phyloP scores from a whole-genome alignment of 2,329 filamentous ascomycete species.

The Clathrospora elynae region DNA sequence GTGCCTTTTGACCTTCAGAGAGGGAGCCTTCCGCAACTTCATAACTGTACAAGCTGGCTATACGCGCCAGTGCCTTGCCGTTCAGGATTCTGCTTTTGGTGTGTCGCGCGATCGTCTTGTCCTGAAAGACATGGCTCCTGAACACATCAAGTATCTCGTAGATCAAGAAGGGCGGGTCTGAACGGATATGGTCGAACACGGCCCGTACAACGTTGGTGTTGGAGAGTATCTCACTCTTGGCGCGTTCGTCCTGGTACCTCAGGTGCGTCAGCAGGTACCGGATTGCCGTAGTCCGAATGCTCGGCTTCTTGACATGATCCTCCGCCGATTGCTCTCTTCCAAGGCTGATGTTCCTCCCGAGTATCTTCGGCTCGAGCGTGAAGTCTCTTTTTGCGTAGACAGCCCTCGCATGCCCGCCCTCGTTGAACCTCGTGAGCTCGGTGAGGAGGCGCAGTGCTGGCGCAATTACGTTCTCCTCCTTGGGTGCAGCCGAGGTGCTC shows the following conservation, averaged over 20 bases:
- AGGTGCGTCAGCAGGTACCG: constrained; percentile 80
- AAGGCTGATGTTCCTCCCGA: constrained; percentile 82
- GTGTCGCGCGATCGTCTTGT: constrained; percentile 72
- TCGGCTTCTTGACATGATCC: constrained; percentile 69
- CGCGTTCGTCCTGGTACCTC: constrained; percentile 74
- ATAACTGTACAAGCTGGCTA: constrained; percentile 54
- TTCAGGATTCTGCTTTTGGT: constrained; percentile 78
- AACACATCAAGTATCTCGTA: constrained; percentile 74
- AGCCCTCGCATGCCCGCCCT: constrained; percentile 75
- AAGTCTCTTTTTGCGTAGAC: constrained; percentile 78
- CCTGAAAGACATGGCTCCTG: constrained; percentile 72
- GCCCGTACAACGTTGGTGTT: constrained; percentile 71
- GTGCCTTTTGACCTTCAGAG: constrained; percentile 54
- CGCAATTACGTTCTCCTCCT: constrained; percentile 86
- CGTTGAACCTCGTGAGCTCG: constrained; percentile 85
- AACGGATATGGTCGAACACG: constrained; percentile 76
- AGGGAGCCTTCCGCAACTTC: constrained; percentile 55
- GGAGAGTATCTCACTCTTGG: constrained; percentile 80
- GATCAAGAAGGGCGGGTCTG: constrained; percentile 77
- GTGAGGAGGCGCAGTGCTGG: constrained; percentile 84
- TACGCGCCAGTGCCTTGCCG: constrained; percentile 71
- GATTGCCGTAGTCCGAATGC: constrained; percentile 80
- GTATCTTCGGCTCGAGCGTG: constrained; percentile 71
- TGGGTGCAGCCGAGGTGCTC: constrained; percentile 77
- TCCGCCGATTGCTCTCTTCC: constrained; percentile 61